A percentile compares a stretch with the other conserved stretches of the same genome.
phyloP scores from a whole-genome alignment of 768 basidiomycete species.

The Lactarius hatsudake region DNA sequence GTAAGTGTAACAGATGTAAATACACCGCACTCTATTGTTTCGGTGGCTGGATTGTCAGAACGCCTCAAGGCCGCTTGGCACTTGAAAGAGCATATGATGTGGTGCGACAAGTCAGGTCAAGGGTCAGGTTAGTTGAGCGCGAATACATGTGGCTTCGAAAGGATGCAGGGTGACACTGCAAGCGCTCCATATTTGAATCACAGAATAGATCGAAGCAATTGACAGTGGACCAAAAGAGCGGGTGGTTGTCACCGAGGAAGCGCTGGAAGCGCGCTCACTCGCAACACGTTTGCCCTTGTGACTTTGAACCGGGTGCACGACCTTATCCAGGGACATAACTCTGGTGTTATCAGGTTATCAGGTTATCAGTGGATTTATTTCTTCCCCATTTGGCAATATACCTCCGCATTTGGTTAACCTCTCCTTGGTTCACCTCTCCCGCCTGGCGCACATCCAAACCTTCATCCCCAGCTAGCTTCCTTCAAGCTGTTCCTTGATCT shows the following conservation, averaged over 20 bases:
- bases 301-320: conserved; percentile 11
- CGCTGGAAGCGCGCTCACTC: conserved; percentile 12
- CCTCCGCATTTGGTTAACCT: conserved; percentile 22
- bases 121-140: conserved; percentile 1
- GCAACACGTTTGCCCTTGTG: conserved; percentile 12
- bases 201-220: conserved; percentile 10
- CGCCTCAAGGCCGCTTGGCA: conserved; percentile 5
- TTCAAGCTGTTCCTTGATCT: conserved; percentile 21
- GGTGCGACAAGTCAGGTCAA: conserved; percentile 14
- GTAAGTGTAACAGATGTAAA: not conserved
- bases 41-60: not conserved
- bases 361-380: conserved; percentile 13
- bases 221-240: not conserved
- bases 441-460: conserved; percentile 10
- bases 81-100: conserved; percentile 20
- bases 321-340: conserved; percentile 16
- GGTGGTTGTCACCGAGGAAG: conserved; percentile 13
- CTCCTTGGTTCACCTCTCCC: conserved; percentile 13
- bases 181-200: conserved; percentile 5
- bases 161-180: conserved; percentile 4
- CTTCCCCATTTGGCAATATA: conserved; percentile 10
- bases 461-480: conserved; percentile 12
- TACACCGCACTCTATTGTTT: not conserved
- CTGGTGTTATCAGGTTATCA: conserved; percentile 9
- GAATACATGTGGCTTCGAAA: conserved; percentile 17